These are phyloP conservation scores for Lipomyces sp. DNA, from an alignment of 805 yeast species.

Conservation along the genomic window DNA sequence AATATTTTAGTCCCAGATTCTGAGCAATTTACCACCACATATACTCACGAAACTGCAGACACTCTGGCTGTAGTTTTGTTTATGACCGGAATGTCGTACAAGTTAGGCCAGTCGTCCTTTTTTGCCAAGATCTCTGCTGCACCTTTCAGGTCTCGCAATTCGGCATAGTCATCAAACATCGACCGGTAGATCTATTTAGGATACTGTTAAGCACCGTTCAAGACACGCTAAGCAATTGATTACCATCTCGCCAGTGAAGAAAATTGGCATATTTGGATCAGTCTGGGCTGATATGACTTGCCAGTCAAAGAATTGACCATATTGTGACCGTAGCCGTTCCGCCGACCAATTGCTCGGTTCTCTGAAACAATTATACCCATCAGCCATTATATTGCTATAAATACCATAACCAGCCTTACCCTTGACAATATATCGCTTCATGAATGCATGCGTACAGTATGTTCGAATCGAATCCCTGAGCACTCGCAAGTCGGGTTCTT, in stretches of 20 bases:
- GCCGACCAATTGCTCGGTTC: constrained; percentile 57
- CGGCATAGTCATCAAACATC: constrained; percentile 56
- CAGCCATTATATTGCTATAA: constrained; percentile 31
- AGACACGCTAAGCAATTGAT: neutral
- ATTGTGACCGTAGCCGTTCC: constrained; percentile 44
- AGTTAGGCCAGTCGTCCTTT: constrained; percentile 47
- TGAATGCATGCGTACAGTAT: constrained; percentile 60
- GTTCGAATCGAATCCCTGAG: constrained; percentile 57
- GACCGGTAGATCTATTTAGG: constrained; percentile 50
- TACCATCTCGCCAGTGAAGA: constrained; percentile 60
- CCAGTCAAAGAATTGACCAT: constrained; percentile 44
- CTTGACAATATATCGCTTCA: constrained; percentile 61
- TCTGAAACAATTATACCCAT: constrained; percentile 26
- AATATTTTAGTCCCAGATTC: neutral
- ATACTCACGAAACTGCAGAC: constrained; percentile 35
- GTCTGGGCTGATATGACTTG: constrained; percentile 14
- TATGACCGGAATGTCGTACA: constrained; percentile 48
- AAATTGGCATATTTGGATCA: constrained; percentile 42
- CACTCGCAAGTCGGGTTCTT: constrained; percentile 46
- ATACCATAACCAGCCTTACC: constrained; percentile 35
- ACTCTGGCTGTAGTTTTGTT: constrained; percentile 35
- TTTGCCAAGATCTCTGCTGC: constrained; percentile 47
- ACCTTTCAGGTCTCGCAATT: constrained; percentile 49
- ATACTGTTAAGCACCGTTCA: neutral
- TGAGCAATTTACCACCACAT: neutral